Evolutionary conservation across 2,329 filamentous ascomycete species (phyloP).

Genomic region (Paecilomyces variotii): DNA sequence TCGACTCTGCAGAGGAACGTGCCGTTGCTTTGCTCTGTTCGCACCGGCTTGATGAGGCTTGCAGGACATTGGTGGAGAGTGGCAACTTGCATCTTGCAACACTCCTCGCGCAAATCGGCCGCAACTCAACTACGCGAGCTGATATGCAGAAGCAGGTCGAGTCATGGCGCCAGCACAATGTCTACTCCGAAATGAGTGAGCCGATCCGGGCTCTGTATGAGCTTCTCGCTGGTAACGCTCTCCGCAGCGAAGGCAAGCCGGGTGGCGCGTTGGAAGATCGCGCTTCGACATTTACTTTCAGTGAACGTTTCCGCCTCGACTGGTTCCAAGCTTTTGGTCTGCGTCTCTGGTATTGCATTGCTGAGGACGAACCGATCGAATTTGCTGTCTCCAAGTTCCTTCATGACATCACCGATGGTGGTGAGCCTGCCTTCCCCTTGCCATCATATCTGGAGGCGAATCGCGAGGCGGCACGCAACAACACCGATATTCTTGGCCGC

Average conservation of each 20-base stretch:
- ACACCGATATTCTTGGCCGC: slow-evolving; percentile 44
- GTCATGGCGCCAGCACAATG: slow-evolving; percentile 74
- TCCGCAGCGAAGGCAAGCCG: slow-evolving; percentile 65
- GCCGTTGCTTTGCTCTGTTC: slow-evolving; percentile 73
- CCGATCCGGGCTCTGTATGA: slow-evolving; percentile 82
- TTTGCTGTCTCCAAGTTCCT: slow-evolving; percentile 66
- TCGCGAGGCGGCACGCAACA: slow-evolving; percentile 52
- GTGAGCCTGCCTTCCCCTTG: slow-evolving; percentile 61
- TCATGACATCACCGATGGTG: slow-evolving; percentile 62
- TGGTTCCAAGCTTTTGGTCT: slow-evolving; percentile 93
- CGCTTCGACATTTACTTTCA: slow-evolving; percentile 70
- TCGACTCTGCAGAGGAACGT: slow-evolving; percentile 67
- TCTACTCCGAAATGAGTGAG: slow-evolving; percentile 80
- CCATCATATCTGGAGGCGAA: slow-evolving; percentile 61
- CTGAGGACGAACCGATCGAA: slow-evolving; percentile 59
- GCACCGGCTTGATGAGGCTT: slow-evolving; percentile 74
- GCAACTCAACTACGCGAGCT: slow-evolving; percentile 58
- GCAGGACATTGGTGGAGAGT: slow-evolving; percentile 65
- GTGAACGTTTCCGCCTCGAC: slow-evolving; percentile 73
- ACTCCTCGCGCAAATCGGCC: slow-evolving; percentile 72
- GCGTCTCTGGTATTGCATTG: slow-evolving; percentile 78
- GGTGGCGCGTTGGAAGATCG: slow-evolving; percentile 72
- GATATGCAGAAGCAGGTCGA: slow-evolving; percentile 74
- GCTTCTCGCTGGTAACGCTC: slow-evolving; percentile 79
- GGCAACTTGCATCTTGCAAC: slow-evolving; percentile 79